A percentile compares a stretch with the other conserved stretches of the same genome.
Evolutionary conservation across 495 filamentous ascomycete genomes (phyloP).

Genomic region (Penicillium robsamsonii): DNA sequence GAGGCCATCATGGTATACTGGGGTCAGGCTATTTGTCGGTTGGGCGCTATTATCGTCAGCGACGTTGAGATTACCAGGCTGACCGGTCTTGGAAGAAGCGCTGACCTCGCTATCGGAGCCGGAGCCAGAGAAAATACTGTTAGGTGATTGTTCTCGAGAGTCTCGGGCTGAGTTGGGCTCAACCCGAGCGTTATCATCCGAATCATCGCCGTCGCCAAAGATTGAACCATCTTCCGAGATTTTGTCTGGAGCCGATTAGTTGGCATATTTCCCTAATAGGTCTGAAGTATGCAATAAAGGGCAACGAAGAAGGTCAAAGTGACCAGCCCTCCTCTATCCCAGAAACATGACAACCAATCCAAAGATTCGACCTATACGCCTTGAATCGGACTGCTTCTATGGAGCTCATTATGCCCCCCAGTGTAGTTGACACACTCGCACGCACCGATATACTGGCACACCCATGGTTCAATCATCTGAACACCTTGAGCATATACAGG

Average conservation of each 20-base stretch:
- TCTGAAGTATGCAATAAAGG: neutral
- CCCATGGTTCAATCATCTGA: too few relatives aligned
- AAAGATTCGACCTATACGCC: neutral
- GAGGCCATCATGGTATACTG: neutral
- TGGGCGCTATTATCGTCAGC: conserved; percentile 1
- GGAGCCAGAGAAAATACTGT: neutral
- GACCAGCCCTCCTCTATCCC: neutral
- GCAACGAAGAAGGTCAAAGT: neutral
- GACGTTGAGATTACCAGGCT: neutral
- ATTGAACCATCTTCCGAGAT: neutral
- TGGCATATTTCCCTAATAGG: neutral
- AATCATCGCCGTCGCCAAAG: neutral
- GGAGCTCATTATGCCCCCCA: neutral
- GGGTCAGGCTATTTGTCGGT: neutral
- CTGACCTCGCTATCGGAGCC: conserved; percentile 1
- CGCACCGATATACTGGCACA: neutral
- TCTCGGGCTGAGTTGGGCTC: neutral
- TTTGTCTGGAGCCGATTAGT: neutral
- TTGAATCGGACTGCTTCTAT: neutral
- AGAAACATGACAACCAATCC: conserved; percentile 32
- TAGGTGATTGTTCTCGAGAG: conserved; percentile 2
- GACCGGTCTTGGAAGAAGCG: neutral
- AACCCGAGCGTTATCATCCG: neutral
- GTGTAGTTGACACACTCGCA: neutral
- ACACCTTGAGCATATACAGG: neutral